Base-by-base conservation (phyloP, 2,329 filamentous ascomycete species). In the Colletotrichum gloeosporioides region DNA sequence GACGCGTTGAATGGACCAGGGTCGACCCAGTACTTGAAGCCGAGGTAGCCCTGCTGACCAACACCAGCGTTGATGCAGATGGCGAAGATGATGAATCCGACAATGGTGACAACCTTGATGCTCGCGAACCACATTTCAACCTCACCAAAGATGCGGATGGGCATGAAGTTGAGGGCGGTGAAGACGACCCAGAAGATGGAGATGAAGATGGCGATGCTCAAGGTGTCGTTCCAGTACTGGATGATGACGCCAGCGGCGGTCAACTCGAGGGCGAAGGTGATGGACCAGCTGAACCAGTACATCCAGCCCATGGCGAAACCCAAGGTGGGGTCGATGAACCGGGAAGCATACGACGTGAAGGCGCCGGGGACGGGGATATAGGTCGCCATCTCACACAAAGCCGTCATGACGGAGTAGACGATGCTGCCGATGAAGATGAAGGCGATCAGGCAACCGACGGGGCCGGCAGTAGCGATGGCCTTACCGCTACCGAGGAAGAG, bases 231-330 rank as follows among this genome's bases (percentile, higher is more conserved):
- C 94, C 94, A 96, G 83, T 93, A 96, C 82, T 95, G 92, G 77
- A 96, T 94, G 72, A 96, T 94, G 64, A 95, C 86, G 7, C 93
- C 94, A 2, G 93, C 92, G 0, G 93, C 93, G 1, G 92, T 94
- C 53, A 96, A 87, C 81, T 96, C 94, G 10, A 95, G 89, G 1
- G 93, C 93, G 79, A 91, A 94, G 0, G 94, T 95, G 73, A 93
- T 91, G 22, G 92, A 89, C 93, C 93, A 96, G 49, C 90, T 93
- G 81, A 95, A 95, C 93, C 93, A 96, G 85, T 96, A 96, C 76
- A 95, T 92, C 94, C 94, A 96, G 25, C 95, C 94, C 89, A 96
- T 94, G 25, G 94, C 90, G 80, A 96, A 96, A 9, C 93, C 94
- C 64, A 95, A 87, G 72, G 92, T 92, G 13, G 91, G 92, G 80